These are phyloP conservation scores for Triangularia verruculosa DNA, from an alignment of 2,329 filamentous ascomycete genomes.

Conservation along the genomic window DNA sequence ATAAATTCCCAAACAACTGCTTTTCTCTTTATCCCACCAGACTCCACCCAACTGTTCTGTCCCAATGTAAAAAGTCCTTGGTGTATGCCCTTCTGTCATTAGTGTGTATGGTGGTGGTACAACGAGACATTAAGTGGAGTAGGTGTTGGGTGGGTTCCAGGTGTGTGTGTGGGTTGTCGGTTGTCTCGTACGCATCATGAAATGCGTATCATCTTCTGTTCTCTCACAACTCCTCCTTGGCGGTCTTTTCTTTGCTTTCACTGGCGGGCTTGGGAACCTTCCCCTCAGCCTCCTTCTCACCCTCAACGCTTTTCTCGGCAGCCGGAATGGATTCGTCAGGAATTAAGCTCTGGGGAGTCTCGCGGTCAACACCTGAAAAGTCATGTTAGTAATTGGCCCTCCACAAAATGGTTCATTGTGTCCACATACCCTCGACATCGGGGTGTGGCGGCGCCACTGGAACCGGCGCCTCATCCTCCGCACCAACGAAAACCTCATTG, in stretches of 20 bases:
- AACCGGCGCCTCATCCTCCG: conserved; percentile 35
- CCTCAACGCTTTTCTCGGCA: conserved; percentile 53
- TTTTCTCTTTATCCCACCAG: not conserved
- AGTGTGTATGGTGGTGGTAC: not conserved
- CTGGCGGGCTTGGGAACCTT: conserved; percentile 60
- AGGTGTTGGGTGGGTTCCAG: not conserved
- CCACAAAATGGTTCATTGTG: not conserved
- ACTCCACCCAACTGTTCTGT: not conserved
- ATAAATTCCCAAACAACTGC: not conserved
- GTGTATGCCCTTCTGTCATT: not conserved
- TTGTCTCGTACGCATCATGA: not conserved
- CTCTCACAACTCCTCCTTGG: conserved; percentile 14
- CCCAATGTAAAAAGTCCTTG: not conserved
- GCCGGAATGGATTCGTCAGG: conserved; percentile 39
- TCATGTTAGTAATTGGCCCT: not conserved
- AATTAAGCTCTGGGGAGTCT: conserved; percentile 46
- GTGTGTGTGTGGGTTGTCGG: not conserved
- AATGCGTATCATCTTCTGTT: not conserved
- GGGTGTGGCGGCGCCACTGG: conserved; percentile 57
- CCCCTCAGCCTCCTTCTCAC: conserved; percentile 56
- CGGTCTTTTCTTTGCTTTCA: conserved; percentile 55
- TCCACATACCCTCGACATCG: conserved; percentile 48
- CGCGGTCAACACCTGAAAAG: conserved; percentile 49
- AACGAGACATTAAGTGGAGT: not conserved
- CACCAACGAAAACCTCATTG: conserved; percentile 62